Percentiles rank a stretch among this genome's conserved stretches.
phyloP scores from a whole-genome alignment of 1,139 yeast genomes.

The Lodderomyces oxycetoniae region DNA sequence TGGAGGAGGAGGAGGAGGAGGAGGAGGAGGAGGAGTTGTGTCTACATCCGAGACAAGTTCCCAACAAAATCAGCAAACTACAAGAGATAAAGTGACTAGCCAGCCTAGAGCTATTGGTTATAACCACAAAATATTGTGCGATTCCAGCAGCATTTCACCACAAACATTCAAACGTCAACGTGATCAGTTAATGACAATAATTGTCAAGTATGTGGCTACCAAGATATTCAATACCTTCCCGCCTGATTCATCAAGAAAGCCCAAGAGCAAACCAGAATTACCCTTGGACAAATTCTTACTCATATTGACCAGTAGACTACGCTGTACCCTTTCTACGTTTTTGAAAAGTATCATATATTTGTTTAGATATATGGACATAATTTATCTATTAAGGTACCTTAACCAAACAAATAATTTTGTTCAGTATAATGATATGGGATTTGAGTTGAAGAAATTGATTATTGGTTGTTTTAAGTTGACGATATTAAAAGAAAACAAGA shows the following conservation, averaged over 20 bases:
- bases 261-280: conserved; percentile 23
- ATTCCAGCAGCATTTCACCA: conserved; percentile 3
- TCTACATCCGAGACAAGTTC: conserved; percentile 1
- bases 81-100: conserved; percentile 2
- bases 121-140: not conserved
- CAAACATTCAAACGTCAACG: conserved; percentile 19
- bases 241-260: conserved; percentile 21
- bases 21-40: too few relatives aligned
- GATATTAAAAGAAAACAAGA: conserved; percentile 27
- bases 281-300: conserved; percentile 42
- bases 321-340: conserved; percentile 33
- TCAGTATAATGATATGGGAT: conserved; percentile 43
- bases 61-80: conserved; percentile 6
- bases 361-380: conserved; percentile 47
- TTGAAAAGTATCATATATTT: conserved; percentile 42
- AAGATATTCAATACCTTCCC: conserved; percentile 46
- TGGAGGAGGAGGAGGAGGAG: too few relatives aligned
- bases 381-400: conserved; percentile 43
- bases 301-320: conserved; percentile 36
- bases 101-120: conserved; percentile 1
- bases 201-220: conserved; percentile 43
- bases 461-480: conserved; percentile 44
- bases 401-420: conserved; percentile 46
- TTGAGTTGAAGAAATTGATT: conserved; percentile 39
- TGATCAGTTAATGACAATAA: conserved; percentile 39